phyloP scores from a whole-genome alignment of 306 rosid genomes.

The Begonia masoniana region DNA sequence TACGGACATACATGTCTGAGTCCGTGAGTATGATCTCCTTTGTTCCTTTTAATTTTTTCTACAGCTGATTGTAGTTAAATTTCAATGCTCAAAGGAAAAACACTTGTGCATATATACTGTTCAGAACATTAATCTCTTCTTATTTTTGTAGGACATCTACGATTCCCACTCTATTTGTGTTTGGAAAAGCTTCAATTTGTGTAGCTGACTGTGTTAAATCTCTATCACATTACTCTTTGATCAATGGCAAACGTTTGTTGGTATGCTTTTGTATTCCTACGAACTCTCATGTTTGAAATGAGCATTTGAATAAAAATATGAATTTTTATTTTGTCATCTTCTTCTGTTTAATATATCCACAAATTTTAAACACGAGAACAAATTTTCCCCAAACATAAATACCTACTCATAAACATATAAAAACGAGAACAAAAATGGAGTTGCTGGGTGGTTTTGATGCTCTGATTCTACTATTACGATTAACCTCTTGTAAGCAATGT shows the following conservation, averaged over 20 bases:
- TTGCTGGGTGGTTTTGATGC: not conserved
- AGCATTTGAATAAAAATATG: not conserved
- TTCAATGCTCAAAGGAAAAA: too few relatives aligned
- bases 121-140: not conserved
- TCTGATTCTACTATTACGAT: not conserved
- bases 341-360: too few relatives aligned
- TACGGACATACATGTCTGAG: slow-evolving; percentile 91
- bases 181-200: slow-evolving; percentile 61
- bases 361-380: too few relatives aligned
- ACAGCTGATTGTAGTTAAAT: too few relatives aligned
- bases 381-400: too few relatives aligned
- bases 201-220: slow-evolving; percentile 32
- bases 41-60: too few relatives aligned
- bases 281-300: not conserved
- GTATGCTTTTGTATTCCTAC: slow-evolving; percentile 18
- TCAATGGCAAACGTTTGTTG: slow-evolving; percentile 40
- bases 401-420: too few relatives aligned
- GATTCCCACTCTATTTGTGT: slow-evolving; percentile 64
- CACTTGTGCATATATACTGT: too few relatives aligned
- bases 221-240: slow-evolving; percentile 22
- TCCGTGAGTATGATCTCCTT: slow-evolving; percentile 44
- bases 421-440: too few relatives aligned
- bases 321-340: too few relatives aligned
- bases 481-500: not conserved
- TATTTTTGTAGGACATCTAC: slow-evolving; percentile 50